Percentiles rank a stretch among this genome's conserved stretches.
Conservation (phyloP, 1,284 basidiomycete species). For the Papiliotrema nemorosa region DNA sequence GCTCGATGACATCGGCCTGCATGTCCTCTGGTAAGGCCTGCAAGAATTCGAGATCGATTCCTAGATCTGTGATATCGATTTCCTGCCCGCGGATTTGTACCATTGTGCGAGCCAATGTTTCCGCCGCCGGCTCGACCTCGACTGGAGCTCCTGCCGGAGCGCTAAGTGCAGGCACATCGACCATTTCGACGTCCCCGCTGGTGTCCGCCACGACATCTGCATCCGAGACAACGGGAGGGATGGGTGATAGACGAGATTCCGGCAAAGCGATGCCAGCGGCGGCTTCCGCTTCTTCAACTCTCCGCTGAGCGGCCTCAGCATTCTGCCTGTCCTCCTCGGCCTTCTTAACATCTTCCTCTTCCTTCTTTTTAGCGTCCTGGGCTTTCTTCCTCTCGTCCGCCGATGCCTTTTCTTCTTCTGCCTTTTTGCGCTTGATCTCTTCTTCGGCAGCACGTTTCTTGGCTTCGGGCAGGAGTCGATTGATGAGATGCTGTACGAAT, state of each 20-base stretch:
- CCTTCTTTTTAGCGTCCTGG: slow-evolving; percentile 14
- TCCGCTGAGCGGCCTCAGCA: background rate
- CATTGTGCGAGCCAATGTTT: slow-evolving; percentile 61
- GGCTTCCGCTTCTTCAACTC: background rate
- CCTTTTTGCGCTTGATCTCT: slow-evolving; percentile 36
- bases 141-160: background rate
- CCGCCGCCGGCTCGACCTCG: background rate
- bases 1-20: slow-evolving; percentile 96
- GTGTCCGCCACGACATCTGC: slow-evolving; percentile 72
- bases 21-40: slow-evolving; percentile 98
- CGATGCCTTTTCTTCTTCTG: slow-evolving; percentile 26
- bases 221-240: slow-evolving; percentile 55
- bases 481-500: slow-evolving; percentile 67
- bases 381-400: slow-evolving; percentile 20
- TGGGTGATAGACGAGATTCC: slow-evolving; percentile 53
- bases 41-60: slow-evolving; percentile 96
- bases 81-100: slow-evolving; percentile 85
- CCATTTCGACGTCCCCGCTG: slow-evolving; percentile 11
- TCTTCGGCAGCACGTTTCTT: slow-evolving; percentile 51
- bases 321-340: background rate
- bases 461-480: slow-evolving; percentile 78
- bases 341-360: background rate
- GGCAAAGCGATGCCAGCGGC: slow-evolving; percentile 24
- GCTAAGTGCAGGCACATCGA: slow-evolving; percentile 23
- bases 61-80: slow-evolving; percentile 98